Evolutionary conservation across 345 rosid species (phyloP).

Genomic region (Raphanus raphanistrum): DNA sequence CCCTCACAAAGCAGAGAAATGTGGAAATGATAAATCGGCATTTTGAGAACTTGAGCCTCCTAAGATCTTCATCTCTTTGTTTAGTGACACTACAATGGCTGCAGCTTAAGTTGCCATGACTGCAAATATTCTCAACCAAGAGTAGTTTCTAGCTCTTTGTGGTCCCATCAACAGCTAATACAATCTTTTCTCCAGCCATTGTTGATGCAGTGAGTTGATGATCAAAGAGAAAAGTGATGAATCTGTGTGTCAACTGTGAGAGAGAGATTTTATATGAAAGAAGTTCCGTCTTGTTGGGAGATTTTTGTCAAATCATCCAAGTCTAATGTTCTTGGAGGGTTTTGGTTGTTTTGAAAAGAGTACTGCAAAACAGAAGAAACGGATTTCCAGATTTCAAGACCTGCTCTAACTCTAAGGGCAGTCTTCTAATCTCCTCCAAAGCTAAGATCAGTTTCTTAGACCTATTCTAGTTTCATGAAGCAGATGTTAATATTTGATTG

Average conservation of each 20-base stretch:
- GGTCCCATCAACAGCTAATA: background rate
- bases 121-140: conserved; percentile 65
- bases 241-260: background rate
- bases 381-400: background rate
- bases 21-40: background rate
- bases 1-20: background rate
- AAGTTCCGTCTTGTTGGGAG: background rate
- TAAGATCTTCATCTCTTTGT: conserved; percentile 58
- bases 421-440: conserved; percentile 33
- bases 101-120: conserved; percentile 69
- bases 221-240: background rate
- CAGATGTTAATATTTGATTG: conserved; percentile 5
- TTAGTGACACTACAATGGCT: conserved; percentile 67
- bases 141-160: conserved; percentile 38
- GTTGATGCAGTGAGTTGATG: conserved; percentile 4
- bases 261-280: background rate
- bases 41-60: too few species aligned
- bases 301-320: conserved; percentile 15
- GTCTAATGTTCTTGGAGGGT: conserved; percentile 2
- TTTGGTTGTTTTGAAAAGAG: conserved; percentile 14
- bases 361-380: too few species aligned
- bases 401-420: background rate
- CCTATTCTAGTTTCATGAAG: background rate
- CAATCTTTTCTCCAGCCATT: conserved; percentile 14
- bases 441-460: conserved; percentile 4